Percentiles rank a stretch among this genome's conserved stretches.
Evolutionary conservation across 305 asterid genomes (phyloP).

Genomic region (Fraxinus nigra): DNA sequence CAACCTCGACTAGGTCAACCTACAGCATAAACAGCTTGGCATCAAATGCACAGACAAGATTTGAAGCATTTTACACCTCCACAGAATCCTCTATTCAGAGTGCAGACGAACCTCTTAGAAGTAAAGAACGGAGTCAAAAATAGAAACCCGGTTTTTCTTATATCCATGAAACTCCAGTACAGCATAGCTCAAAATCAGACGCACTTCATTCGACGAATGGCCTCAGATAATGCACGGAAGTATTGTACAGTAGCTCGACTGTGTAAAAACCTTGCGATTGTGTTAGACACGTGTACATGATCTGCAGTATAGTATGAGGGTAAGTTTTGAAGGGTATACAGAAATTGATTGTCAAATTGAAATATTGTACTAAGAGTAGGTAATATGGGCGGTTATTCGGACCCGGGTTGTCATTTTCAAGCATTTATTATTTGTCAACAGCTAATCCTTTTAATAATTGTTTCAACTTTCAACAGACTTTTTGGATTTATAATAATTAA

Average conservation of each 20-base stretch:
- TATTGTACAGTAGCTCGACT: background rate
- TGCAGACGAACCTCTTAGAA: constrained; percentile 35
- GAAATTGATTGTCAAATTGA: constrained; percentile 23
- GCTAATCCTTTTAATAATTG: background rate
- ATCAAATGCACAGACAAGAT: constrained; percentile 28
- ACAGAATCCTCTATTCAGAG: constrained; percentile 44
- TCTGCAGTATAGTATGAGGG: background rate
- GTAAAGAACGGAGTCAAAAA: constrained; percentile 26
- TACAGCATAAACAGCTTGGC: constrained; percentile 36
- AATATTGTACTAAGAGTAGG: constrained; percentile 11
- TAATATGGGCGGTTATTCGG: constrained; percentile 22
- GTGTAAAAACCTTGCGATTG: constrained; percentile 5
- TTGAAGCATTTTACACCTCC: constrained; percentile 34
- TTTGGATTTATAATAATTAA: background rate
- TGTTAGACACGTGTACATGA: background rate
- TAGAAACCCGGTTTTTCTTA: constrained; percentile 2
- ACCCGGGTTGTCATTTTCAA: constrained; percentile 23
- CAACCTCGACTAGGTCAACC: constrained; percentile 39
- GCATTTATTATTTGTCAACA: background rate
- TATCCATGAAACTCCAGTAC: background rate
- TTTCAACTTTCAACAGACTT: constrained; percentile 19
- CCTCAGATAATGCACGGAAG: background rate
- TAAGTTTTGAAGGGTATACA: background rate
- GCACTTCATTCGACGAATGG: background rate
- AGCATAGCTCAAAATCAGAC: background rate